Conservation (phyloP, 75 land plant genomes). For the Sequoia sempervirens region DNA sequence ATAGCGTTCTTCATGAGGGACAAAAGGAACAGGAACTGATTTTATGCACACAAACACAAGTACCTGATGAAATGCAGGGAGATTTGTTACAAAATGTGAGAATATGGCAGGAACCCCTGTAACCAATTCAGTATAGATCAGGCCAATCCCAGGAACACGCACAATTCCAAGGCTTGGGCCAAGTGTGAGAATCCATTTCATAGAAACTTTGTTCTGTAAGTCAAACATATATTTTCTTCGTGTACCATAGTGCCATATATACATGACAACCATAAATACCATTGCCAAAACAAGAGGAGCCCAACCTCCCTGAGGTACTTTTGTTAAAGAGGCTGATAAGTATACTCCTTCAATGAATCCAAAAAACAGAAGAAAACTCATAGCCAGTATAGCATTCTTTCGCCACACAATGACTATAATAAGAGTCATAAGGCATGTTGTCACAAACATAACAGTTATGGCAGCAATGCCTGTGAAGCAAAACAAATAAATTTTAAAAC, state of each 20-base stretch:
- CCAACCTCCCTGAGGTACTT: slow-evolving; percentile 53
- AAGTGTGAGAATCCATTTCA: slow-evolving; percentile 48
- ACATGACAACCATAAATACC: slow-evolving; percentile 40
- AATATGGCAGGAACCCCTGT: slow-evolving; percentile 54
- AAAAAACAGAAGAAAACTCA: slow-evolving; percentile 49
- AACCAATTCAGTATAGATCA: slow-evolving; percentile 46
- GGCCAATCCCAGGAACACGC: slow-evolving; percentile 59
- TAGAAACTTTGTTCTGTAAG: slow-evolving; percentile 50
- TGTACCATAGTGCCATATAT: slow-evolving; percentile 52
- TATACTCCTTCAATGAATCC: slow-evolving; percentile 40
- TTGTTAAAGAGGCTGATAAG: slow-evolving; percentile 39
- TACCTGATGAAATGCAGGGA: slow-evolving; percentile 69
- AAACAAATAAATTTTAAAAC: background rate
- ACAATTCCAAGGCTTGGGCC: slow-evolving; percentile 48
- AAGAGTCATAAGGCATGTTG: slow-evolving; percentile 84
- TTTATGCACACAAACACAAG: slow-evolving; percentile 61
- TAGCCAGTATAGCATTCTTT: slow-evolving; percentile 30
- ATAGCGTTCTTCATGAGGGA: slow-evolving; percentile 54
- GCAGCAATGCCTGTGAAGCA: slow-evolving; percentile 64
- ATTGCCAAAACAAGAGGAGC: slow-evolving; percentile 38
- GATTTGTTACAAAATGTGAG: slow-evolving; percentile 62
- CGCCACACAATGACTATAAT: slow-evolving; percentile 79
- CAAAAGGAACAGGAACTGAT: slow-evolving; percentile 67
- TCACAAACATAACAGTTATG: slow-evolving; percentile 76
- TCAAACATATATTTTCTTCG: slow-evolving; percentile 57